These are phyloP conservation scores for Leccinum longicurvipes DNA, from an alignment of 768 basidiomycete genomes.

Conservation along the genomic window DNA sequence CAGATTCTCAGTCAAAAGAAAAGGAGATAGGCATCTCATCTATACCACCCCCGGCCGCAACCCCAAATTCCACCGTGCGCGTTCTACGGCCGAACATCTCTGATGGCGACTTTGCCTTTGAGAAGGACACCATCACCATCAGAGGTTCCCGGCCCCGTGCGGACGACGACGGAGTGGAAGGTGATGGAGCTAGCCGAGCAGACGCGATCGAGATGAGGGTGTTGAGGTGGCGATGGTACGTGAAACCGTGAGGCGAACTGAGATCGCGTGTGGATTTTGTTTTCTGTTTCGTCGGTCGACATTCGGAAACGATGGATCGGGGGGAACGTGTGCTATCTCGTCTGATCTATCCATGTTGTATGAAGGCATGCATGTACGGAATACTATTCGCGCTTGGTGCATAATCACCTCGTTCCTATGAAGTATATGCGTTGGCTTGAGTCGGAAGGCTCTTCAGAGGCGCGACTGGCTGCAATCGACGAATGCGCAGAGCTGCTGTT, in stretches of 20 bases:
- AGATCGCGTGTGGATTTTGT: background rate
- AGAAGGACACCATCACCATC: constrained; percentile 18
- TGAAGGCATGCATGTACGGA: constrained; percentile 12
- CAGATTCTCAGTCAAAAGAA: background rate
- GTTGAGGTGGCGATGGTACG: constrained; percentile 28
- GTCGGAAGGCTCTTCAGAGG: too few species aligned
- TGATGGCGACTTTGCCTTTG: constrained; percentile 22
- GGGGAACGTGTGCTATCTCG: constrained; percentile 6
- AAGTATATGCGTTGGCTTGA: background rate
- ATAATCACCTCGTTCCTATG: background rate
- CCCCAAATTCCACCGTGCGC: constrained; percentile 1
- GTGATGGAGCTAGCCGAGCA: background rate
- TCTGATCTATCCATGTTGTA: constrained; percentile 13
- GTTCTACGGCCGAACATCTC: constrained; percentile 18
- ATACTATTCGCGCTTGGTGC: constrained; percentile 1
- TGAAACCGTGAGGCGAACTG: background rate
- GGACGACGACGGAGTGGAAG: constrained; percentile 15
- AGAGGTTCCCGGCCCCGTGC: background rate
- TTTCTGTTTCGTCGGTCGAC: background rate
- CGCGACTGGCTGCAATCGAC: background rate
- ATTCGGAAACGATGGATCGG: background rate
- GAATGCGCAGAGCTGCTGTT: too few species aligned
- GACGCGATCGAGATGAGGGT: constrained; percentile 24
- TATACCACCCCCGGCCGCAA: background rate
- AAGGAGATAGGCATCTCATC: constrained; percentile 1